These are phyloP conservation scores for Candida dajiaensis DNA, from an alignment of 805 yeast species.

Conservation along the genomic window DNA sequence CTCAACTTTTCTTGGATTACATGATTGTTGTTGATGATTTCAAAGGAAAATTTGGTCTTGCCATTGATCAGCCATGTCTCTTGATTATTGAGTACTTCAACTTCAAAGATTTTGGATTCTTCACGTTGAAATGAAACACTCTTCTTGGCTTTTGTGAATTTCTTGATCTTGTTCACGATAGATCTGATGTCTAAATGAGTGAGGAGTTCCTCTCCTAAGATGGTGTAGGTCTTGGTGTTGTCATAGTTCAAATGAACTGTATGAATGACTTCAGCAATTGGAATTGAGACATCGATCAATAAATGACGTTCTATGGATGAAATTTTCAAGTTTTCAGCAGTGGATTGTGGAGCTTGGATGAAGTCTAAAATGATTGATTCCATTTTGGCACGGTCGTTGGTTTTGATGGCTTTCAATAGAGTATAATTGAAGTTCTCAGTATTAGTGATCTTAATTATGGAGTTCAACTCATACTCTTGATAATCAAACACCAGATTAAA, in stretches of 20 bases:
- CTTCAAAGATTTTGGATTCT: slow-evolving; percentile 30
- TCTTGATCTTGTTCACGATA: slow-evolving; percentile 17
- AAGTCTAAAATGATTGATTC: background rate
- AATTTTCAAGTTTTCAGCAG: background rate
- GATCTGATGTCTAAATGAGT: slow-evolving; percentile 35
- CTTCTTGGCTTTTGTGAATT: slow-evolving; percentile 7
- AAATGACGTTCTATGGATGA: slow-evolving; percentile 19
- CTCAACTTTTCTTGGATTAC: slow-evolving; percentile 31
- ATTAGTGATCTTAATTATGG: background rate
- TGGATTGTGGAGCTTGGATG: background rate
- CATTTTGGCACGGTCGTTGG: background rate
- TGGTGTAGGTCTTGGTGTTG: slow-evolving; percentile 34
- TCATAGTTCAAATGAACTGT: slow-evolving; percentile 38
- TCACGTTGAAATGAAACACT: slow-evolving; percentile 20
- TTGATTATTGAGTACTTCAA: slow-evolving; percentile 42
- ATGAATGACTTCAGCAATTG: slow-evolving; percentile 55
- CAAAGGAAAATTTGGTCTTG: slow-evolving; percentile 46
- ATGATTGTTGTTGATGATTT: slow-evolving; percentile 20
- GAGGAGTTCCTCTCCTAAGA: slow-evolving; percentile 60
- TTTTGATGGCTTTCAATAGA: background rate
- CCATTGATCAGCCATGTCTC: slow-evolving; percentile 86
- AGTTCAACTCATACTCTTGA: slow-evolving; percentile 3
- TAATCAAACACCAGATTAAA: slow-evolving; percentile 5
- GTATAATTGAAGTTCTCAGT: background rate
- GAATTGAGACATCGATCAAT: slow-evolving; percentile 54